Conservation (phyloP, 257 asterid species). For the Solanum acaule region DNA sequence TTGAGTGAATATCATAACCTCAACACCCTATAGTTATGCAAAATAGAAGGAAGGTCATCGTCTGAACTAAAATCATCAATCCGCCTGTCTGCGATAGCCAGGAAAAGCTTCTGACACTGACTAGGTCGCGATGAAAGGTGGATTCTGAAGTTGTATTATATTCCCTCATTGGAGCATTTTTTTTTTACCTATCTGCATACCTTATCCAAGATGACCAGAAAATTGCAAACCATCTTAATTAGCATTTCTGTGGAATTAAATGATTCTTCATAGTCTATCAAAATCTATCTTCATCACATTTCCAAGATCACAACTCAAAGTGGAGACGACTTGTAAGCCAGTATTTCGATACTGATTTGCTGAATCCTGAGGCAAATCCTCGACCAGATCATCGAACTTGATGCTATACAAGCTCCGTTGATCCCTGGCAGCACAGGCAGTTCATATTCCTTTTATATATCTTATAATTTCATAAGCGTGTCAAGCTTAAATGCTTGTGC, state of each 20-base stretch:
- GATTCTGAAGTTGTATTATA: too few relatives aligned
- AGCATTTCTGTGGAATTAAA: too few relatives aligned
- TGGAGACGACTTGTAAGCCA: not conserved
- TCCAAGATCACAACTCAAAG: not conserved
- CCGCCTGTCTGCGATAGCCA: conserved; percentile 47
- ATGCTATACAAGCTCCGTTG: too few relatives aligned
- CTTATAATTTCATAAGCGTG: too few relatives aligned
- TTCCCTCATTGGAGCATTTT: too few relatives aligned
- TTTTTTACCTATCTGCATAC: too few relatives aligned
- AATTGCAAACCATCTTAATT: too few relatives aligned
- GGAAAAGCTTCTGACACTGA: conserved; percentile 42
- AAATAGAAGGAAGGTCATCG: conserved; percentile 22
- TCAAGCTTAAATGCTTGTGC: too few relatives aligned
- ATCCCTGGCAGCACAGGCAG: too few relatives aligned
- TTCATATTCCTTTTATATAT: too few relatives aligned
- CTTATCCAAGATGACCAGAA: too few relatives aligned
- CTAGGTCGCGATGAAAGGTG: not conserved
- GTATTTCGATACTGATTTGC: not conserved
- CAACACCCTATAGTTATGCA: not conserved
- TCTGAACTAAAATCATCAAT: conserved; percentile 50
- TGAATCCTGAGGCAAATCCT: not conserved
- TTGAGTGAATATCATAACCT: not conserved
- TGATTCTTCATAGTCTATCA: not conserved
- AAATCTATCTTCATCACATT: not conserved
- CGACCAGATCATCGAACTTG: not conserved